Conservation (phyloP, 345 rosid species). For the Eucalyptus pauciflora region DNA sequence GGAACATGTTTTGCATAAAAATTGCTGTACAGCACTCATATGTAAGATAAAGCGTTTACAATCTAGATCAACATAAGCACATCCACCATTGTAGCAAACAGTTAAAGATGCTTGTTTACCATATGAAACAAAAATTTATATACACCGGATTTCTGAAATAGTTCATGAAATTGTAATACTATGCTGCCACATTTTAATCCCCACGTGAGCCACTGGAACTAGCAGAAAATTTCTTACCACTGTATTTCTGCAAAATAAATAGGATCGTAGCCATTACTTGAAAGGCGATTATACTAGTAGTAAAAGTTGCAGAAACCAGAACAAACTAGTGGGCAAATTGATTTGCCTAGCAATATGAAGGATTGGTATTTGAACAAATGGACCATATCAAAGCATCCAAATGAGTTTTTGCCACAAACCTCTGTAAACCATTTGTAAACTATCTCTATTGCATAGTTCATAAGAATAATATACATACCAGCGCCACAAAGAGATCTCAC, state of each 20-base stretch:
- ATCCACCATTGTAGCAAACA: too few relatives aligned
- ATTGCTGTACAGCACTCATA: too few relatives aligned
- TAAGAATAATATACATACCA: background rate
- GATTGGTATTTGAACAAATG: background rate
- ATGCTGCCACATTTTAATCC: conserved; percentile 20
- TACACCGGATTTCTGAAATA: too few relatives aligned
- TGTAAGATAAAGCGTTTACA: too few relatives aligned
- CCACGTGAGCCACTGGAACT: conserved; percentile 46
- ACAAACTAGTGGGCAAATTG: background rate
- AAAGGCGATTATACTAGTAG: background rate
- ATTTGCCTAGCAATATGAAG: background rate
- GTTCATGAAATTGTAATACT: background rate
- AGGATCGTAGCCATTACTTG: background rate
- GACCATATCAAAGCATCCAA: background rate
- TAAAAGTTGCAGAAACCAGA: background rate
- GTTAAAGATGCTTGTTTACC: too few relatives aligned
- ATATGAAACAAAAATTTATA: too few relatives aligned
- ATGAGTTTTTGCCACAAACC: background rate
- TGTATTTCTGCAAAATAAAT: conserved; percentile 16
- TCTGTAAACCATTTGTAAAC: background rate
- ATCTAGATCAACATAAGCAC: background rate
- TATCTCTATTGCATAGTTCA: background rate
- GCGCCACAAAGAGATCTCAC: conserved; percentile 8
- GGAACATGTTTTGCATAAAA: too few relatives aligned
- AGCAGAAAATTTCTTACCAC: conserved; percentile 42